These are phyloP conservation scores for Xylaria sp. DNA, from an alignment of 2,329 filamentous ascomycete species.

Conservation along the genomic window DNA sequence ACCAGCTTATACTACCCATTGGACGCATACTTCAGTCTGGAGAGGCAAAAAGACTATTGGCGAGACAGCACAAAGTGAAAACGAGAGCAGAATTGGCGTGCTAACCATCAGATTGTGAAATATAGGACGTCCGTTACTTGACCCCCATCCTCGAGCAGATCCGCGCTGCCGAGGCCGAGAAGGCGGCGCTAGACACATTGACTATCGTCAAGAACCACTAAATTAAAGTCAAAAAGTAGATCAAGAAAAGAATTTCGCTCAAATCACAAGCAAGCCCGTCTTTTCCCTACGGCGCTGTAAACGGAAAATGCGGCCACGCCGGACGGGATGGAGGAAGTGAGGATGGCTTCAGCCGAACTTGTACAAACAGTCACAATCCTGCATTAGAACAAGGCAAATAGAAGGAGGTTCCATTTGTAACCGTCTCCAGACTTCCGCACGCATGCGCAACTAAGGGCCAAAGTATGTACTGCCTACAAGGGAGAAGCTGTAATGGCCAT, in stretches of 20 bases:
- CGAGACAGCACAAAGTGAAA: neutral
- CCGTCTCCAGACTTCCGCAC: neutral
- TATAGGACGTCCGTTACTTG: constrained; percentile 66
- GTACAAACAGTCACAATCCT: constrained; percentile 42
- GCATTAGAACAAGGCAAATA: constrained; percentile 41
- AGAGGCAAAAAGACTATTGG: neutral
- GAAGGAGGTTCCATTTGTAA: constrained; percentile 31
- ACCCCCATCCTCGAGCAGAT: constrained; percentile 64
- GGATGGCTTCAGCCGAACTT: constrained; percentile 32
- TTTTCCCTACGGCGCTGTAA: constrained; percentile 12
- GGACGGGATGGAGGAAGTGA: constrained; percentile 6
- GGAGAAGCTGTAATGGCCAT: neutral
- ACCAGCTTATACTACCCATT: neutral
- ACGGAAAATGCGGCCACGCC: constrained; percentile 21
- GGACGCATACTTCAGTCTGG: neutral
- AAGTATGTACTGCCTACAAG: neutral
- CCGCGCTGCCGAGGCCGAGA: constrained; percentile 60
- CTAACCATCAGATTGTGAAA: constrained; percentile 20
- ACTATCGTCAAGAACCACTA: constrained; percentile 49
- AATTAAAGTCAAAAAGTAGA: constrained; percentile 13
- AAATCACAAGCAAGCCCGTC: constrained; percentile 8
- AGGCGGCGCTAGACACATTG: constrained; percentile 56
- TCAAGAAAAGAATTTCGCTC: neutral
- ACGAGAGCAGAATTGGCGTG: constrained; percentile 1
- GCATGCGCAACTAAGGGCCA: neutral